These are phyloP conservation scores for Oxytropis ochrocephala DNA, from an alignment of 306 rosid species.

Conservation along the genomic window DNA sequence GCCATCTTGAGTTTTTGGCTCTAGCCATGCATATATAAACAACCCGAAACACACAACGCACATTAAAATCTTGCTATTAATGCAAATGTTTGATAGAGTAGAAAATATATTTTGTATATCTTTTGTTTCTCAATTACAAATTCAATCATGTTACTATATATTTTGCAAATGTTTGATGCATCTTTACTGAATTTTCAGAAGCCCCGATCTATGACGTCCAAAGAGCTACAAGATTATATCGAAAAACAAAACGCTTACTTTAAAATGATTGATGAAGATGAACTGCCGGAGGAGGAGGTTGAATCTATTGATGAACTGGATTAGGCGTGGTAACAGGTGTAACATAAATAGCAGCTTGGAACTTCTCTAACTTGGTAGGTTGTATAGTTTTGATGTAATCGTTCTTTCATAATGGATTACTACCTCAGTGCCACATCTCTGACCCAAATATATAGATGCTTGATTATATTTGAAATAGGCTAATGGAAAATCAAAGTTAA, in stretches of 20 bases:
- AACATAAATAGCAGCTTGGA: conserved; percentile 16
- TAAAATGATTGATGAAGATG: conserved; percentile 54
- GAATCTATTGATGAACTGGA: conserved; percentile 30
- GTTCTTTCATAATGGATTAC: conserved; percentile 3
- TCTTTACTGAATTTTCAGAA: conserved; percentile 39
- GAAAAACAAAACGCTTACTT: conserved; percentile 55
- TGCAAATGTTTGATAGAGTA: not conserved
- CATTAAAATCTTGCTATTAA: too few species aligned
- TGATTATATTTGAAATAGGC: not conserved
- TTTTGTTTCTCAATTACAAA: not conserved
- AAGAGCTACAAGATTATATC: conserved; percentile 40
- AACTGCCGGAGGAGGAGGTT: conserved; percentile 55
- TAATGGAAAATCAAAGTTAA: not conserved
- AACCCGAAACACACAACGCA: not conserved
- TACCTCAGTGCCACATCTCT: not conserved
- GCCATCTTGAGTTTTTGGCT: not conserved
- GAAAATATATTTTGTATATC: not conserved
- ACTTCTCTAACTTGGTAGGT: not conserved
- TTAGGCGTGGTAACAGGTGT: conserved; percentile 13
- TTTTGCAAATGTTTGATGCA: conserved; percentile 20
- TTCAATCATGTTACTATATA: not conserved
- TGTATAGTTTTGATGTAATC: conserved; percentile 38
- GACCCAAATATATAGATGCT: conserved; percentile 11
- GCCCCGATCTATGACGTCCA: conserved; percentile 18
- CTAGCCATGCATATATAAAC: not conserved